Evolutionary conservation across 2,329 filamentous ascomycete genomes (phyloP).

Genomic region (Botrytis pseudocinerea): DNA sequence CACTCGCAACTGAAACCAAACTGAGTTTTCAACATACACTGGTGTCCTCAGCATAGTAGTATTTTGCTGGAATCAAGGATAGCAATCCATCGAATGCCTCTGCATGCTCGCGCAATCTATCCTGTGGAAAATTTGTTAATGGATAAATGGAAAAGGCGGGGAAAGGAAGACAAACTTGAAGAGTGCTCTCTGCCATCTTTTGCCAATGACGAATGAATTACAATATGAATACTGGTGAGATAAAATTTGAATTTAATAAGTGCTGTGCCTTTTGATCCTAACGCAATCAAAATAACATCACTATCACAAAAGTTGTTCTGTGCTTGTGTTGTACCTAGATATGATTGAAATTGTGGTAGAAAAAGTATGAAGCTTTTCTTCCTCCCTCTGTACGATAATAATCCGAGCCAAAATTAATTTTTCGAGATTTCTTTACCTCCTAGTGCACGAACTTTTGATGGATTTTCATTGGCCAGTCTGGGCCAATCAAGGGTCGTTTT

Average conservation of each 20-base stretch:
- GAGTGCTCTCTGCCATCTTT: constrained; percentile 40
- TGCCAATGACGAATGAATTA: constrained; percentile 13
- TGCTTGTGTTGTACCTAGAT: neutral
- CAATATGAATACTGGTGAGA: neutral
- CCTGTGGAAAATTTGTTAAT: constrained; percentile 42
- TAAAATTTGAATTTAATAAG: neutral
- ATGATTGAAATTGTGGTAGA: neutral
- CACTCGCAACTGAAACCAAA: constrained; percentile 2
- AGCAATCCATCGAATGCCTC: constrained; percentile 54
- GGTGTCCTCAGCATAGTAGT: constrained; percentile 69
- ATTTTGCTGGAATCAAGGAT: constrained; percentile 69
- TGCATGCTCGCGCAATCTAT: constrained; percentile 51
- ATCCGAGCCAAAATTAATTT: constrained; percentile 21
- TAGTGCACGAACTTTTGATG: constrained; percentile 19
- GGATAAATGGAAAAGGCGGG: constrained; percentile 29
- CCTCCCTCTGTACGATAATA: neutral
- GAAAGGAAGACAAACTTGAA: constrained; percentile 36
- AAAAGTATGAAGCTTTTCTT: constrained; percentile 17
- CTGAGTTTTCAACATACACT: constrained; percentile 53
- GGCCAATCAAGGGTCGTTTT: neutral
- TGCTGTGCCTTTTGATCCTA: neutral
- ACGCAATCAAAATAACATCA: constrained; percentile 4
- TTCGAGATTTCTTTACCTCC: constrained; percentile 16
- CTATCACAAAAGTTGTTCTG: neutral
- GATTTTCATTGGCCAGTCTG: constrained; percentile 7